Percentiles rank a stretch among this genome's conserved stretches.
phyloP scores from a whole-genome alignment of 2,329 filamentous ascomycete species.

The Fusarium mangiferae region DNA sequence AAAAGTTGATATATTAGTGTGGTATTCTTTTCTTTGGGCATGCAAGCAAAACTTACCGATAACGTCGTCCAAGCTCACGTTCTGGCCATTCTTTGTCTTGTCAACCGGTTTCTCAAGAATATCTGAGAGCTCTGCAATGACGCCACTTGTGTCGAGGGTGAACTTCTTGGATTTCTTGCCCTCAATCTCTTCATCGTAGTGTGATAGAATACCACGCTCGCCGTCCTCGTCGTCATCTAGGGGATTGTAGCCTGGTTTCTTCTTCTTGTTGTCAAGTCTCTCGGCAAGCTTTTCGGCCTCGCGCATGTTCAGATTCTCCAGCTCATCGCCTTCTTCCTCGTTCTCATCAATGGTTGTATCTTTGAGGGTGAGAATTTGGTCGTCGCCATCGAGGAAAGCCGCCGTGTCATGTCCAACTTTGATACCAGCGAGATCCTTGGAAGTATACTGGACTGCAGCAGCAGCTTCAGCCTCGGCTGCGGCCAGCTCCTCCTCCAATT shows the following conservation, averaged over 20 bases:
- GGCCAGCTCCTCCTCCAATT: conserved; percentile 78
- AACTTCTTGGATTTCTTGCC: conserved; percentile 91
- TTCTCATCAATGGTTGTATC: conserved; percentile 87
- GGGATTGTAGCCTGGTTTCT: conserved; percentile 88
- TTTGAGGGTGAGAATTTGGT: conserved; percentile 94
- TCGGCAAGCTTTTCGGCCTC: conserved; percentile 80
- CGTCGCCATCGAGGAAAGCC: conserved; percentile 82
- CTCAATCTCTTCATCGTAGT: conserved; percentile 95
- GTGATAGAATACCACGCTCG: conserved; percentile 76
- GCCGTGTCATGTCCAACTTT: conserved; percentile 90
- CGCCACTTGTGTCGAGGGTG: conserved; percentile 83
- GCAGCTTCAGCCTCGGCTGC: conserved; percentile 76
- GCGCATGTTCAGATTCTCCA: conserved; percentile 79
- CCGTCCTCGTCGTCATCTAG: conserved; percentile 75
- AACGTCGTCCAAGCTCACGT: conserved; percentile 84
- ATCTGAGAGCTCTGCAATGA: conserved; percentile 71
- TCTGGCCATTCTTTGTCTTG: conserved; percentile 70
- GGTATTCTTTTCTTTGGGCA: background rate
- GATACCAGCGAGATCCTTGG: conserved; percentile 87
- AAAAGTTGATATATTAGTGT: conserved; percentile 18
- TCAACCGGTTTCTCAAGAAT: conserved; percentile 63
- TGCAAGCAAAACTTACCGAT: conserved; percentile 53
- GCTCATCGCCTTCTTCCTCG: conserved; percentile 88
- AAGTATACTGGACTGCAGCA: conserved; percentile 77
- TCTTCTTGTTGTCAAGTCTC: conserved; percentile 87